Evolutionary conservation across 768 basidiomycete genomes (phyloP), one percentile per base, ranked within the genome.

Genomic region (Phaffia tasmanica): DNA sequence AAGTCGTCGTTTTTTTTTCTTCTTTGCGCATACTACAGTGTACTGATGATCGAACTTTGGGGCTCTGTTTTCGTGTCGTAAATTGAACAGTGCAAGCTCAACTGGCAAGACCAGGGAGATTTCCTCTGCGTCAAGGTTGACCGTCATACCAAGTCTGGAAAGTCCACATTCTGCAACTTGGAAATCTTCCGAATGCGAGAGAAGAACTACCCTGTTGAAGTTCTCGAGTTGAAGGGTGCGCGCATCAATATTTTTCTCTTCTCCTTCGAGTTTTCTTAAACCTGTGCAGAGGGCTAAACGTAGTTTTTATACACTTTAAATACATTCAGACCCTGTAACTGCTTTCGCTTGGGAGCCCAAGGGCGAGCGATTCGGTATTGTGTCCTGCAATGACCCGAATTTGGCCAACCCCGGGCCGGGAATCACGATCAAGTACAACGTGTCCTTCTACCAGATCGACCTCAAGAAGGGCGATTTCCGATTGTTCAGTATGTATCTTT

Each of bases 291-390:
- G 35, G 35, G 21, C 51, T 50, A 30, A 53, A 30, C 25, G 19
- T 50, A 53, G 56, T 23, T 27, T 42, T 49, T 25, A 14, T 42
- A 11, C 29, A 58, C 68, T 69, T 53, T 23, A 47, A 23, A 49
- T 56, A 18, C 62, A 21, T 66, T 50, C 74, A 91, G 94, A 97
- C 77, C 85, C 90, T 48, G 94, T 94, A 49, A 86, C 85, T 62
- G 91, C 94, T 72, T 98, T 99, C 76, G 90, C 91, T 56, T 98
- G 95, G 95, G 95, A 98, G 77, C 94, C 95, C n/a, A 87, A 86
- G 76, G 91, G 94, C 69, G 87, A 89, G 73, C 86, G 95, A 46
- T 99, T 98, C 78, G 90, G 89, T 53, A 90, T 98, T 70, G 87
- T 98, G 63, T 89, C 92, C 3, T 91, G 88, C 69, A 88, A 80